Evolutionary conservation across 2,329 filamentous ascomycete species (phyloP).

Genomic region (Alternaria consortialis): DNA sequence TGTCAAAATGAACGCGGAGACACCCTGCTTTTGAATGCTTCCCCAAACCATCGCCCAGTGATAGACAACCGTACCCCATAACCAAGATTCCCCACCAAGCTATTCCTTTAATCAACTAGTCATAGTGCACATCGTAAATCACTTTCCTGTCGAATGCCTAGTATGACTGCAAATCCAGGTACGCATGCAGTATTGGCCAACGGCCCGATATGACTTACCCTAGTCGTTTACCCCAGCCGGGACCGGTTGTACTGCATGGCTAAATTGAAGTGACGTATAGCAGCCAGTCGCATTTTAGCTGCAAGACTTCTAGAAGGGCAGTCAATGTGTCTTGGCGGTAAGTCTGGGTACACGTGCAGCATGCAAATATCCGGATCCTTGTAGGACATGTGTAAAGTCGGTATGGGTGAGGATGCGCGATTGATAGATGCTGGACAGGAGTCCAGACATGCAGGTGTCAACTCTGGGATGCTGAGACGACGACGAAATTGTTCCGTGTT

Average conservation of each 20-base stretch:
- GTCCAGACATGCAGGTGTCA: slow-evolving; percentile 2
- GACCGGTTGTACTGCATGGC: slow-evolving; percentile 43
- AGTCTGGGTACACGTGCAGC: slow-evolving; percentile 1
- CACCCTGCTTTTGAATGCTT: slow-evolving; percentile 24
- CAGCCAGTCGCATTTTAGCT: slow-evolving; percentile 16
- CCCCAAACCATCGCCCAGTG: slow-evolving; percentile 6
- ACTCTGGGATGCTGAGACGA: background rate
- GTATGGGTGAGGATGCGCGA: slow-evolving; percentile 2
- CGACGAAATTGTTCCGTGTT: slow-evolving; percentile 39
- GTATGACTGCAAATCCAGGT: slow-evolving; percentile 12
- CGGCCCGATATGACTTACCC: slow-evolving; percentile 33
- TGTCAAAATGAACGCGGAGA: slow-evolving; percentile 9
- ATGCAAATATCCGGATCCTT: slow-evolving; percentile 12
- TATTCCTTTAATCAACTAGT: slow-evolving; percentile 35
- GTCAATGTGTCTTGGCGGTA: slow-evolving; percentile 19
- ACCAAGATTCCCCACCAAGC: slow-evolving; percentile 3
- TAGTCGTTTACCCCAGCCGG: slow-evolving; percentile 3
- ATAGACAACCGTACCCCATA: slow-evolving; percentile 19
- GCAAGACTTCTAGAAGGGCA: slow-evolving; percentile 29
- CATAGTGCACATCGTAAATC: slow-evolving; percentile 11
- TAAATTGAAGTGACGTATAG: slow-evolving; percentile 33
- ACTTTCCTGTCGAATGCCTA: slow-evolving; percentile 1
- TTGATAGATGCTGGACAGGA: slow-evolving; percentile 16
- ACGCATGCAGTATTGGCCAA: slow-evolving; percentile 20
- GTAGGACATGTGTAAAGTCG: background rate